Evolutionary conservation across 2,329 filamentous ascomycete genomes (phyloP).

Genomic region (Pestalotiopsis sp.): DNA sequence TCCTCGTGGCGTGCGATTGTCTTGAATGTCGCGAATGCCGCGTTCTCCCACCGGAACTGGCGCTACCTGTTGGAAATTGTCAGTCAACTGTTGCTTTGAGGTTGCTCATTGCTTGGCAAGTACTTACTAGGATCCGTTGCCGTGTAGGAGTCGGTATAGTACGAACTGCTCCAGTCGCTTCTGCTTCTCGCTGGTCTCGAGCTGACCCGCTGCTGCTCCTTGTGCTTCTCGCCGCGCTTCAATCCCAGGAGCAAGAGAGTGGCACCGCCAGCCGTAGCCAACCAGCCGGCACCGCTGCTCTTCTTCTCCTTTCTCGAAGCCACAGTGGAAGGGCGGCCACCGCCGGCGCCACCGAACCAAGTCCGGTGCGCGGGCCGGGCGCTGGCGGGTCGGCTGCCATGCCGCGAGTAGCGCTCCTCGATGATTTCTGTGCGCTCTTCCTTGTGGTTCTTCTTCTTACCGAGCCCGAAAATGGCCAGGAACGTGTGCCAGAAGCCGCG

Average conservation of each 20-base stretch:
- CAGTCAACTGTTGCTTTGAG: constrained; percentile 19
- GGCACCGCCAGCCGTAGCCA: constrained; percentile 54
- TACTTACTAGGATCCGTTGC: constrained; percentile 56
- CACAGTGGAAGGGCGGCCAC: constrained; percentile 41
- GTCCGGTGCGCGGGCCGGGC: constrained; percentile 56
- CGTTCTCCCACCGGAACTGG: constrained; percentile 48
- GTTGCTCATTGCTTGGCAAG: neutral
- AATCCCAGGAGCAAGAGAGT: constrained; percentile 60
- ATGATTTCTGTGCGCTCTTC: constrained; percentile 61
- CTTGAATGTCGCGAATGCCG: constrained; percentile 34
- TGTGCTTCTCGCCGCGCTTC: constrained; percentile 47
- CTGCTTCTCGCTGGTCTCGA: constrained; percentile 42
- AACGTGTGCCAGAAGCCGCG: constrained; percentile 63
- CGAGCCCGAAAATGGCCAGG: constrained; percentile 62
- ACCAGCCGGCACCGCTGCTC: constrained; percentile 50
- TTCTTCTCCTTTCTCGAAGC: constrained; percentile 48
- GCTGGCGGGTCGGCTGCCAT: constrained; percentile 41
- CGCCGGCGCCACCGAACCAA: constrained; percentile 54
- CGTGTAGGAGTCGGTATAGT: constrained; percentile 58
- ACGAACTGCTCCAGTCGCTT: constrained; percentile 52
- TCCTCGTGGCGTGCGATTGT: constrained; percentile 27
- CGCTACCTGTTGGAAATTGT: constrained; percentile 42
- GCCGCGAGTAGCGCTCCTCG: constrained; percentile 63
- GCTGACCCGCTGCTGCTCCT: constrained; percentile 39
- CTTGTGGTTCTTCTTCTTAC: constrained; percentile 50